These are phyloP conservation scores for Lactarius deliciosus DNA, from an alignment of 768 basidiomycete genomes.

Conservation along the genomic window DNA sequence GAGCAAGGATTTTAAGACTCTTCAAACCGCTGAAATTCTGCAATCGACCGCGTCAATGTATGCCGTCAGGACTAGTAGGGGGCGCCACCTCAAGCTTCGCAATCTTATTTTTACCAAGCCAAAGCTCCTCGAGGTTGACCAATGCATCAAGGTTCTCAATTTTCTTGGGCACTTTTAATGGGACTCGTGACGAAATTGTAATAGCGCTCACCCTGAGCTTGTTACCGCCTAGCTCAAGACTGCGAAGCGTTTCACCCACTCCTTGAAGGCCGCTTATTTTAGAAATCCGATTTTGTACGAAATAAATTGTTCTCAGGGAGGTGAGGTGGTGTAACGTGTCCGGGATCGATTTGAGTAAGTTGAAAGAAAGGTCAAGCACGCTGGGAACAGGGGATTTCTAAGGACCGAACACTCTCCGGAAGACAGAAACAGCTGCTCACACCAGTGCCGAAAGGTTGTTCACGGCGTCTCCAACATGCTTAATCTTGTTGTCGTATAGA, in stretches of 20 bases:
- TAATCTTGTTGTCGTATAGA: slow-evolving; percentile 94
- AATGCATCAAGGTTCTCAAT: slow-evolving; percentile 85
- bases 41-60: background rate
- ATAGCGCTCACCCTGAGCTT: slow-evolving; percentile 70
- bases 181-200: slow-evolving; percentile 1
- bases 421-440: slow-evolving; percentile 43
- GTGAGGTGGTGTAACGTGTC: slow-evolving; percentile 57
- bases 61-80: background rate
- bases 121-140: slow-evolving; percentile 85
- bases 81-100: slow-evolving; percentile 71
- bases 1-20: slow-evolving; percentile 78
- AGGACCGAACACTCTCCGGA: background rate
- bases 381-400: slow-evolving; percentile 41
- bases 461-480: slow-evolving; percentile 65
- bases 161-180: slow-evolving; percentile 46
- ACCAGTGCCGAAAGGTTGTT: slow-evolving; percentile 52
- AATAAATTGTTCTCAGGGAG: slow-evolving; percentile 77
- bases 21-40: slow-evolving; percentile 72
- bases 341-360: slow-evolving; percentile 74
- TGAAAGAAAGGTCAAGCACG: slow-evolving; percentile 91
- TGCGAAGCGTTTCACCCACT: slow-evolving; percentile 58
- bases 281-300: slow-evolving; percentile 94
- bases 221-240: slow-evolving; percentile 93
- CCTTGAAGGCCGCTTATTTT: slow-evolving; percentile 67
- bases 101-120: slow-evolving; percentile 99